phyloP scores from a whole-genome alignment of 352 stramenopile genomes.

The Aphanomyces cochlioides region DNA sequence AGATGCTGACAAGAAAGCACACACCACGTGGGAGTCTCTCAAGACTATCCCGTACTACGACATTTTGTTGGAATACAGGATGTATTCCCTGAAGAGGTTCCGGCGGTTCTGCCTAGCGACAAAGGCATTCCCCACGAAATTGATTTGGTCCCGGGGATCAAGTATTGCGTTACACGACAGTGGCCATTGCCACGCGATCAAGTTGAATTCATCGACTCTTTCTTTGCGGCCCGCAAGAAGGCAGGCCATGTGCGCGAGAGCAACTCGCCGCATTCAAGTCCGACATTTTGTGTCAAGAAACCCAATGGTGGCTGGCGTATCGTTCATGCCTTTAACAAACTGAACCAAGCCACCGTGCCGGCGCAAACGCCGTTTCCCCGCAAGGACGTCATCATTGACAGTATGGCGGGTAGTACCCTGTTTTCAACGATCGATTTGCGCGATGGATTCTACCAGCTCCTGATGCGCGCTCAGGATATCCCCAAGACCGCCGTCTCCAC shows the following conservation, averaged over 20 bases:
- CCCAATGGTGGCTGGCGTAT: slow-evolving; percentile 34
- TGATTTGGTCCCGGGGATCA: slow-evolving; percentile 23
- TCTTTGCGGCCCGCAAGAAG: slow-evolving; percentile 2
- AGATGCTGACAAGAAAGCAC: neutral
- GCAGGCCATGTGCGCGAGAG: slow-evolving; percentile 30
- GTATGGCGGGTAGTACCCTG: slow-evolving; percentile 35
- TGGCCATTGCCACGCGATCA: slow-evolving; percentile 33
- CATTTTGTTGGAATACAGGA: neutral
- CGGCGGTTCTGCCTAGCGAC: neutral
- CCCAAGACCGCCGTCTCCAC: slow-evolving; percentile 33
- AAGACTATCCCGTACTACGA: neutral
- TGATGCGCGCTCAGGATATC: slow-evolving; percentile 28
- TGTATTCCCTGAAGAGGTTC: neutral
- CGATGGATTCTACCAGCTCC: slow-evolving; percentile 39
- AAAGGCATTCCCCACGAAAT: slow-evolving; percentile 14
- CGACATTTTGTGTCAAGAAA: slow-evolving; percentile 38
- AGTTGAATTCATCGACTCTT: slow-evolving; percentile 27
- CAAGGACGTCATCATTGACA: slow-evolving; percentile 34
- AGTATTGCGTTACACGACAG: slow-evolving; percentile 20
- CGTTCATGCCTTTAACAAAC: slow-evolving; percentile 39
- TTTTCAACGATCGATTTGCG: slow-evolving; percentile 38
- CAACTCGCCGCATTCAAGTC: slow-evolving; percentile 30
- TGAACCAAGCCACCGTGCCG: slow-evolving; percentile 36
- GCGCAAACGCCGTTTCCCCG: slow-evolving; percentile 37
- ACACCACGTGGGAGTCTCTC: neutral